Evolutionary conservation across 495 filamentous ascomycete species (phyloP).

Genomic region (Endocarpon pusillum): DNA sequence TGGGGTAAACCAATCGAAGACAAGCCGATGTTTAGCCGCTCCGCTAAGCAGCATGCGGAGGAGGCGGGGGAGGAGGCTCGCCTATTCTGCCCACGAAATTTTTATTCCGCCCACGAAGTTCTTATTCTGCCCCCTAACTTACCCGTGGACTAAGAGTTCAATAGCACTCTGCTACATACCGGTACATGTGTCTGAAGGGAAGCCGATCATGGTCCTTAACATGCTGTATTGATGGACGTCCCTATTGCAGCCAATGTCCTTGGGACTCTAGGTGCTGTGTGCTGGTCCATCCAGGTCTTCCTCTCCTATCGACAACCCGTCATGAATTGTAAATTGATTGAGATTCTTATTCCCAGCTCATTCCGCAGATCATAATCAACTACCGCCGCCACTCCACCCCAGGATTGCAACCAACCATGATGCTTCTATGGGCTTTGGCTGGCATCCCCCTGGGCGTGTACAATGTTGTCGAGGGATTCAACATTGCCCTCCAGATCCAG

Average conservation of each 20-base stretch:
- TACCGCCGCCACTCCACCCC: conserved; percentile 39
- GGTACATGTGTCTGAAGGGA: no score
- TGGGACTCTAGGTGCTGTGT: conserved; percentile 38
- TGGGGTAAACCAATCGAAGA: no score
- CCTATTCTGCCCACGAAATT: no score
- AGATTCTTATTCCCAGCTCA: conserved; percentile 25
- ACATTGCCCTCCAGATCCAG: conserved; percentile 41
- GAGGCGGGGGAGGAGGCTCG: no score
- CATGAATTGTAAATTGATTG: conserved; percentile 1
- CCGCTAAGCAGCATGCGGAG: no score
- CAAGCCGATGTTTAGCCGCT: no score
- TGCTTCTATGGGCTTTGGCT: conserved; percentile 48
- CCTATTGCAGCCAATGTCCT: conserved; percentile 37
- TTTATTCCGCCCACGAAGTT: no score
- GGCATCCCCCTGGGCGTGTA: conserved; percentile 49
- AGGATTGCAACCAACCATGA: conserved; percentile 45
- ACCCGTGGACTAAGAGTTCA: no score
- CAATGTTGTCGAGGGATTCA: conserved; percentile 44
- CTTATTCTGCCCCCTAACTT: no score
- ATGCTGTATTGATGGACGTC: no score
- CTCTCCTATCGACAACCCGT: background rate
- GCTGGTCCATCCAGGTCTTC: conserved; percentile 36
- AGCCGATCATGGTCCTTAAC: no score
- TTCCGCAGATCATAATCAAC: conserved; percentile 50
- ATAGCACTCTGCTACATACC: no score